Conservation (phyloP, 2,329 filamentous ascomycete genomes). For the Paracoccidioides lutzii region DNA sequence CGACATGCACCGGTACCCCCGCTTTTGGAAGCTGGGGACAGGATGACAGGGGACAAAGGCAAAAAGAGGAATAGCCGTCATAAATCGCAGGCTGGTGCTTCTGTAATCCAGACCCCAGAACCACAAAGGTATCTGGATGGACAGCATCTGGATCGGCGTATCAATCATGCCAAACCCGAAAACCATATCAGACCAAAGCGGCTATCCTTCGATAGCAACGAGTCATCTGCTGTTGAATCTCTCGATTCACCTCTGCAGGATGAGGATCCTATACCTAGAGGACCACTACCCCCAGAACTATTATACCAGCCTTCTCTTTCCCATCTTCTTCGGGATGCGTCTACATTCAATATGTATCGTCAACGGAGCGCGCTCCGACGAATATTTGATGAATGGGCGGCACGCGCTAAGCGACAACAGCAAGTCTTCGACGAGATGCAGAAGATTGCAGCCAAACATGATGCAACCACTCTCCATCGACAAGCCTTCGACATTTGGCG, state of each 20-base stretch:
- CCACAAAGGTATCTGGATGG: background rate
- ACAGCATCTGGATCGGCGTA: background rate
- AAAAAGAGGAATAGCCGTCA: background rate
- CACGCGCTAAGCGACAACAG: conserved; percentile 27
- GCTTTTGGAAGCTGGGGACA: background rate
- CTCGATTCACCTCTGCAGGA: conserved; percentile 12
- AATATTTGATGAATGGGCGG: conserved; percentile 37
- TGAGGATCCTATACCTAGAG: conserved; percentile 16
- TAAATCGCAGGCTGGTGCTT: background rate
- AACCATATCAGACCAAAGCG: background rate
- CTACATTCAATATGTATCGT: conserved; percentile 34
- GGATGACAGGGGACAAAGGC: background rate
- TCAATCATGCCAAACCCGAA: background rate
- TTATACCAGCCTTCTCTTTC: conserved; percentile 39
- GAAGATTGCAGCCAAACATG: conserved; percentile 35
- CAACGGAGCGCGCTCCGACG: conserved; percentile 26
- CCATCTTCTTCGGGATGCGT: conserved; percentile 39
- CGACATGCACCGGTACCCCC: conserved; percentile 6
- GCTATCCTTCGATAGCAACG: conserved; percentile 6
- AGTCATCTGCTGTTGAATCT: conserved; percentile 9
- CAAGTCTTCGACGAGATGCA: conserved; percentile 29
- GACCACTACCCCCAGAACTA: conserved; percentile 24
- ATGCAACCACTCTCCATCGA: conserved; percentile 39
- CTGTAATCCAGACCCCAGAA: background rate
- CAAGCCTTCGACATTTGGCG: conserved; percentile 42